Evolutionary conservation across 331 rosid species (phyloP).

Genomic region (Arachis monticola): DNA sequence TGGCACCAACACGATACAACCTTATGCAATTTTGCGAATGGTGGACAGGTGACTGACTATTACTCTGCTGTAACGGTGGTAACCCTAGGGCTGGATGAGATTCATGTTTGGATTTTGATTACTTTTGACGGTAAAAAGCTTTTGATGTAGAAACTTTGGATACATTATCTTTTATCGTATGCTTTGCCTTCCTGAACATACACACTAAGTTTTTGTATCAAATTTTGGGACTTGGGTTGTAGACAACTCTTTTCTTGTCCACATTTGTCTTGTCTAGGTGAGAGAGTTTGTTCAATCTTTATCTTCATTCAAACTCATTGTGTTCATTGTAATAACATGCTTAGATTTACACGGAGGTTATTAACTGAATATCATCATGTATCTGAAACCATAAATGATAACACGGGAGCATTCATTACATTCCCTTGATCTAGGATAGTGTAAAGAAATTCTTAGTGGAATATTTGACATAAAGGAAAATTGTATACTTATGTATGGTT

Average conservation of each 20-base stretch:
- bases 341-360: not conserved
- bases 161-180: conserved; percentile 33
- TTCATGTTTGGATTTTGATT: conserved; percentile 29
- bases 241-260: conserved; percentile 24
- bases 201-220: conserved; percentile 37
- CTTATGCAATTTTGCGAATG: conserved; percentile 77
- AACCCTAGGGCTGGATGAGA: conserved; percentile 44
- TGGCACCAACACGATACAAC: conserved; percentile 67
- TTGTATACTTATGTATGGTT: conserved; percentile 39
- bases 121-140: conserved; percentile 20
- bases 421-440: no score
- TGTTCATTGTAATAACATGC: conserved; percentile 23
- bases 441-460: no score
- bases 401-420: no score
- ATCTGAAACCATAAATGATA: not conserved
- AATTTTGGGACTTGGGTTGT: conserved; percentile 42
- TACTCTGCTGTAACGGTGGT: conserved; percentile 56
- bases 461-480: no score
- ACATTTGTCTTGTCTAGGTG: conserved; percentile 28
- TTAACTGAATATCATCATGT: conserved; percentile 15
- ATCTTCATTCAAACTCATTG: conserved; percentile 35
- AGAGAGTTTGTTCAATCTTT: conserved; percentile 2
- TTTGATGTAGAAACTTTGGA: conserved; percentile 30
- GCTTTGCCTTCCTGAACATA: conserved; percentile 1
- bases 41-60: conserved; percentile 36